These are phyloP conservation scores for Calocera viscosa DNA, from an alignment of 768 basidiomycete species.

Conservation along the genomic window DNA sequence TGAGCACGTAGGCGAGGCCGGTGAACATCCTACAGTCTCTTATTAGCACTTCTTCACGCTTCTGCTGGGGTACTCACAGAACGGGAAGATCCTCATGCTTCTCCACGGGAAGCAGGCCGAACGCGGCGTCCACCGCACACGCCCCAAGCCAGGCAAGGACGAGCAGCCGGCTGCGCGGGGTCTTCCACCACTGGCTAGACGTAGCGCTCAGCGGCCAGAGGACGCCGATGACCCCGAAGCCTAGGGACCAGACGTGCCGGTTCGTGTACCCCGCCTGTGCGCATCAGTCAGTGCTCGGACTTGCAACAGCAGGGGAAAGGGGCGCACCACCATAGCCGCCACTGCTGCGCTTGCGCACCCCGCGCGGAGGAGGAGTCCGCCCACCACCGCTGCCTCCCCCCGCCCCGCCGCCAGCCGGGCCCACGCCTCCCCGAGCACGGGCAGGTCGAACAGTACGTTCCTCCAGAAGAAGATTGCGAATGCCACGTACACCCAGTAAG, in stretches of 20 bases:
- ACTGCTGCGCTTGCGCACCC: slow-evolving; percentile 35
- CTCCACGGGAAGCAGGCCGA: slow-evolving; percentile 61
- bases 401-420: neutral
- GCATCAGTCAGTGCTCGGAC: neutral
- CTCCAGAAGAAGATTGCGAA: slow-evolving; percentile 73
- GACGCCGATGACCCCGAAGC: slow-evolving; percentile 46
- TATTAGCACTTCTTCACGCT: too few relatives aligned
- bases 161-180: slow-evolving; percentile 21
- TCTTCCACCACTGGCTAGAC: slow-evolving; percentile 28
- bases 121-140: slow-evolving; percentile 47
- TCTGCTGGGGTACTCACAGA: slow-evolving; percentile 38
- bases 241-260: slow-evolving; percentile 58
- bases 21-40: neutral
- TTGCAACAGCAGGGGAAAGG: neutral
- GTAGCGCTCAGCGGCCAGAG: slow-evolving; percentile 52
- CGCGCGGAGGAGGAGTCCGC: slow-evolving; percentile 21
- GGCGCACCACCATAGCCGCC: slow-evolving; percentile 61
- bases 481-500: slow-evolving; percentile 59
- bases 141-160: slow-evolving; percentile 35
- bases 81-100: slow-evolving; percentile 47
- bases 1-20: neutral
- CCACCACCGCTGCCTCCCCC: neutral
- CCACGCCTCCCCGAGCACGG: neutral
- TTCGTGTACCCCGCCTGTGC: slow-evolving; percentile 55
- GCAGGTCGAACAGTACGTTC: slow-evolving; percentile 30